These are phyloP conservation scores for Trypethelium eluteriae DNA, from an alignment of 495 filamentous ascomycete genomes.

Conservation along the genomic window DNA sequence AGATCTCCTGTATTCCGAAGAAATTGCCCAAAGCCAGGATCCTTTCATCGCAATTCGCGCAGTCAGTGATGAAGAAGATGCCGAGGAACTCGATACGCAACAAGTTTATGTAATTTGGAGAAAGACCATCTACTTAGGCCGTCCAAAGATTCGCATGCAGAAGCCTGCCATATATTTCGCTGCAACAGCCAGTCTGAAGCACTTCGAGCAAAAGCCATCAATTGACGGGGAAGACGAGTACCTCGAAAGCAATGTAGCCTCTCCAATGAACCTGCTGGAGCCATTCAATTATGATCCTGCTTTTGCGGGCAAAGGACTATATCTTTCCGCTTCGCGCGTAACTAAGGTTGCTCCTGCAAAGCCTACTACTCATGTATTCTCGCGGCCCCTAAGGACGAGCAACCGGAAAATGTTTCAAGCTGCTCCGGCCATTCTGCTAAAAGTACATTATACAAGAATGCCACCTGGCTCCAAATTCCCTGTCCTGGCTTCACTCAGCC, in stretches of 20 bases:
- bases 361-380: slow-evolving; percentile 48
- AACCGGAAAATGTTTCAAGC: slow-evolving; percentile 60
- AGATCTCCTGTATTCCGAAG: slow-evolving; percentile 15
- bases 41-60: background rate
- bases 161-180: slow-evolving; percentile 24
- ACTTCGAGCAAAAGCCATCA: slow-evolving; percentile 6
- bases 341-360: slow-evolving; percentile 32
- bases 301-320: slow-evolving; percentile 14
- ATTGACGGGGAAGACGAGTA: background rate
- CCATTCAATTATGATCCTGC: slow-evolving; percentile 15
- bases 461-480: slow-evolving; percentile 42
- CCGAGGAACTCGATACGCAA: slow-evolving; percentile 12
- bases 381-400: slow-evolving; percentile 56
- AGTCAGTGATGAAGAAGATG: background rate
- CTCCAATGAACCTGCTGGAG: slow-evolving; percentile 23
- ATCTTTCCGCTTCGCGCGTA: slow-evolving; percentile 19
- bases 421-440: slow-evolving; percentile 73
- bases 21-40: slow-evolving; percentile 14
- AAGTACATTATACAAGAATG: slow-evolving; percentile 71
- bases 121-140: slow-evolving; percentile 13
- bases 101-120: slow-evolving; percentile 22
- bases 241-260: slow-evolving; percentile 18
- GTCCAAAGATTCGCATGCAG: slow-evolving; percentile 21
- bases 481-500: slow-evolving; percentile 72
- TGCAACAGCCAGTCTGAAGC: slow-evolving; percentile 16